phyloP scores from a whole-genome alignment of 177 flowering plant species.

The Vitis hybrid region DNA sequence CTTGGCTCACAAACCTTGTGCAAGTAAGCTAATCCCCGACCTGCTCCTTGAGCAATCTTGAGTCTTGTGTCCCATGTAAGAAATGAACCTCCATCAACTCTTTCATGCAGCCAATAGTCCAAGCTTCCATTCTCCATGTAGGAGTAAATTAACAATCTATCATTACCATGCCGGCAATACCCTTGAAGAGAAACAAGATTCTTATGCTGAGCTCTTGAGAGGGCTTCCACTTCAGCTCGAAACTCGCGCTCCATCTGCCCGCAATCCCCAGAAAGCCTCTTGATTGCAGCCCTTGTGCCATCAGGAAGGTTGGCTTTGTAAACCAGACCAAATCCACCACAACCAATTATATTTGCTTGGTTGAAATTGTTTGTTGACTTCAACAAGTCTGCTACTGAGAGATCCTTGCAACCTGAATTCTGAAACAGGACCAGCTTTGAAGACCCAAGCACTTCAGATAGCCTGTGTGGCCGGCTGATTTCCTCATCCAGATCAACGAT shows the following conservation, averaged over 20 bases:
- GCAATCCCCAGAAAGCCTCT: slow-evolving; percentile 84
- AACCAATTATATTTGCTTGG: slow-evolving; percentile 56
- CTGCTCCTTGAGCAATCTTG: slow-evolving; percentile 72
- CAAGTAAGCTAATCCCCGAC: slow-evolving; percentile 69
- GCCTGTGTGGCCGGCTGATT: slow-evolving; percentile 35
- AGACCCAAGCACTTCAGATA: slow-evolving; percentile 42
- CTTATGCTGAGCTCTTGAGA: slow-evolving; percentile 80
- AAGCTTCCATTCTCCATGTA: slow-evolving; percentile 90
- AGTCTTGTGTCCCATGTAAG: slow-evolving; percentile 61
- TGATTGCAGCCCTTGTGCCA: slow-evolving; percentile 71
- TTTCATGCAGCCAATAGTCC: slow-evolving; percentile 86
- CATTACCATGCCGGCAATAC: slow-evolving; percentile 63
- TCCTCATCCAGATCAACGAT: slow-evolving; percentile 46
- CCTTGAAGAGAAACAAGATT: slow-evolving; percentile 85
- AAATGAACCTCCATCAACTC: slow-evolving; percentile 46
- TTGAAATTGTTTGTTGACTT: slow-evolving; percentile 62
- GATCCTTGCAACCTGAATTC: slow-evolving; percentile 57
- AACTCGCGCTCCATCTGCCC: slow-evolving; percentile 93
- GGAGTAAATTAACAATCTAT: slow-evolving; percentile 70
- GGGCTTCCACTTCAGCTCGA: slow-evolving; percentile 88
- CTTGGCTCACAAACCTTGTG: slow-evolving; percentile 66
- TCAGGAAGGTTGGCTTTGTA: slow-evolving; percentile 68
- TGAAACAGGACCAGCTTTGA: slow-evolving; percentile 68
- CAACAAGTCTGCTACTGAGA: slow-evolving; percentile 59
- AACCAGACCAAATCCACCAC: slow-evolving; percentile 67